A percentile compares a stretch with the other conserved stretches of the same genome.
Evolutionary conservation across 129 eudicot genomes (phyloP).

Genomic region (Helianthus tuberosus): DNA sequence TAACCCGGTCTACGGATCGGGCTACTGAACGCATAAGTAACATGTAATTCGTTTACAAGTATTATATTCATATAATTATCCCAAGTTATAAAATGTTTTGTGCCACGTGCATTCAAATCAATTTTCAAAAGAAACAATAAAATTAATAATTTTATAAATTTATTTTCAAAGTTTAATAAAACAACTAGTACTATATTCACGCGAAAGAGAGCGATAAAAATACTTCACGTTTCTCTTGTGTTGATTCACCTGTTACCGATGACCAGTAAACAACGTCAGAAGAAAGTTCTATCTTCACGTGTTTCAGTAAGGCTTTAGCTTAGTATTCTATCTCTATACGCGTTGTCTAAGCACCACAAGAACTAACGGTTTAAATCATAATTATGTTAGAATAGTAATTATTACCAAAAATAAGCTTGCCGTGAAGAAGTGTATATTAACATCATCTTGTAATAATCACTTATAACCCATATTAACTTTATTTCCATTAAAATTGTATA

Average conservation of each 20-base stretch:
- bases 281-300: conserved; percentile 20
- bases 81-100: too few relatives aligned
- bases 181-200: neutral
- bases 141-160: neutral
- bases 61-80: too few relatives aligned
- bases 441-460: conserved; percentile 5
- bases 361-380: neutral
- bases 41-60: too few relatives aligned
- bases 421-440: neutral
- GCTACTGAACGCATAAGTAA: too few relatives aligned
- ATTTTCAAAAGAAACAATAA: neutral
- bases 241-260: neutral
- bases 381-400: neutral
- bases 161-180: neutral
- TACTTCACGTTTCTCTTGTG: neutral
- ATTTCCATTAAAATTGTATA: neutral
- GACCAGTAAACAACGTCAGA: neutral
- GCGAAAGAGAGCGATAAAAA: neutral
- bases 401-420: conserved; percentile 24
- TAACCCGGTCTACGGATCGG: too few relatives aligned
- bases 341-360: neutral
- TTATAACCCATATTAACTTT: neutral
- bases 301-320: neutral
- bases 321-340: neutral
- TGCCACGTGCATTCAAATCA: too few relatives aligned